phyloP scores from a whole-genome alignment of 345 rosid genomes.

The Euphorbia peplus region DNA sequence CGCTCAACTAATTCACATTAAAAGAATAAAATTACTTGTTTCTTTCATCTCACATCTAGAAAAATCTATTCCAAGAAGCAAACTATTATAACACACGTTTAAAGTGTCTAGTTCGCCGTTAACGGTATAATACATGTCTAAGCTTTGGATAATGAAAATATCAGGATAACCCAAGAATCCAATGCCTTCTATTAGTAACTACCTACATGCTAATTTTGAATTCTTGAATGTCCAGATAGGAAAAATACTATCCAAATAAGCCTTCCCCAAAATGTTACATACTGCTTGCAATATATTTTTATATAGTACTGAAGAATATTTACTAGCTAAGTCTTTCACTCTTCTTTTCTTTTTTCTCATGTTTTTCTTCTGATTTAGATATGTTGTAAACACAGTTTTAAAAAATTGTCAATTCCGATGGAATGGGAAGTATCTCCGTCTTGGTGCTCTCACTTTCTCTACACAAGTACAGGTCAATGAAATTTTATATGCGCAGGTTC shows the following conservation, averaged over 20 bases:
- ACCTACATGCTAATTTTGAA: background rate
- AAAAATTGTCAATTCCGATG: too few species aligned
- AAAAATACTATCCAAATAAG: background rate
- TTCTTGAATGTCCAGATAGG: background rate
- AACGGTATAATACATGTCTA: background rate
- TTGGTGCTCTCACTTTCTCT: background rate
- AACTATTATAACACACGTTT: background rate
- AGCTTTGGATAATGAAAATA: background rate
- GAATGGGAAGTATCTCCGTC: background rate
- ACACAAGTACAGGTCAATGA: background rate
- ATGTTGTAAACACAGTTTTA: too few species aligned
- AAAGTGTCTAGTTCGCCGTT: background rate
- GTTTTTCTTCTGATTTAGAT: background rate
- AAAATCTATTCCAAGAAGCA: background rate
- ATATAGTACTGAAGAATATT: background rate
- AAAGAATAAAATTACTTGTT: background rate
- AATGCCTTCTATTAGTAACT: background rate
- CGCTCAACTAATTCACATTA: constrained; percentile 5
- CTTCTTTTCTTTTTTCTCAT: too few species aligned
- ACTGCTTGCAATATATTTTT: background rate
- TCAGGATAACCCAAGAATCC: background rate
- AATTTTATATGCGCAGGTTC: background rate
- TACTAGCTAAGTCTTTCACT: background rate
- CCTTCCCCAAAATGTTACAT: background rate
- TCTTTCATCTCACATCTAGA: background rate